These are phyloP conservation scores for Nosema muscidifuracis DNA, from an alignment of 371 early-diverging fungal species.

Conservation along the genomic window DNA sequence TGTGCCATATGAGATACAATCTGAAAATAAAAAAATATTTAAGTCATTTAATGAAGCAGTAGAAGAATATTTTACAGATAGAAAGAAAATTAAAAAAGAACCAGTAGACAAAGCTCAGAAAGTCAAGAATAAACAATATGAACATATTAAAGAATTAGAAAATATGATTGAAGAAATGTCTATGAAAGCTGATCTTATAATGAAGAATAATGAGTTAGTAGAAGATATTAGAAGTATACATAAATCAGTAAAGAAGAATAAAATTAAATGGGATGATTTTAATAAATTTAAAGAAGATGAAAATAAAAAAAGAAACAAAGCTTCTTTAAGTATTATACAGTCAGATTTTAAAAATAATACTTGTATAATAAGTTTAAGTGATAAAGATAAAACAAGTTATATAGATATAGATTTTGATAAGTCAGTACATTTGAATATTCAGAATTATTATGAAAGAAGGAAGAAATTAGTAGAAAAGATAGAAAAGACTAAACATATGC, in stretches of 20 bases:
- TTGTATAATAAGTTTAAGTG: slow-evolving; percentile 40
- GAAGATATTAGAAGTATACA: slow-evolving; percentile 47
- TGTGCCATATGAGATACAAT: slow-evolving; percentile 27
- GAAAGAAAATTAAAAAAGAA: slow-evolving; percentile 40
- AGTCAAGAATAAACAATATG: slow-evolving; percentile 50
- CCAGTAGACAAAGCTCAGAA: slow-evolving; percentile 37
- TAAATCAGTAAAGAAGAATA: slow-evolving; percentile 42
- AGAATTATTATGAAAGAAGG: slow-evolving; percentile 49
- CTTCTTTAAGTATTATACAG: slow-evolving; percentile 46
- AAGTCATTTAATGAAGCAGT: slow-evolving; percentile 43
- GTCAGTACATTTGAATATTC: slow-evolving; percentile 41
- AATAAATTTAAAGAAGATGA: slow-evolving; percentile 55
- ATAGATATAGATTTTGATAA: slow-evolving; percentile 36
- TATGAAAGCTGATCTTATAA: slow-evolving; percentile 32
- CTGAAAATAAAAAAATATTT: slow-evolving; percentile 24
- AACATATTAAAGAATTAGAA: slow-evolving; percentile 48
- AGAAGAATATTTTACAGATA: slow-evolving; percentile 40
- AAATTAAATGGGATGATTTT: slow-evolving; percentile 61
- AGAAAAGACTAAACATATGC: slow-evolving; percentile 55
- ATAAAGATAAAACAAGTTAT: not conserved
- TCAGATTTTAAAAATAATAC: slow-evolving; percentile 56
- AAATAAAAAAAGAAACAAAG: slow-evolving; percentile 45
- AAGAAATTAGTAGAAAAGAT: slow-evolving; percentile 59
- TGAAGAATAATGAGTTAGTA: slow-evolving; percentile 45
- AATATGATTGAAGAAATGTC: slow-evolving; percentile 23